Evolutionary conservation across 345 rosid genomes (phyloP), one percentile per base, ranked within the genome.

Genomic region (Triadica sebifera): DNA sequence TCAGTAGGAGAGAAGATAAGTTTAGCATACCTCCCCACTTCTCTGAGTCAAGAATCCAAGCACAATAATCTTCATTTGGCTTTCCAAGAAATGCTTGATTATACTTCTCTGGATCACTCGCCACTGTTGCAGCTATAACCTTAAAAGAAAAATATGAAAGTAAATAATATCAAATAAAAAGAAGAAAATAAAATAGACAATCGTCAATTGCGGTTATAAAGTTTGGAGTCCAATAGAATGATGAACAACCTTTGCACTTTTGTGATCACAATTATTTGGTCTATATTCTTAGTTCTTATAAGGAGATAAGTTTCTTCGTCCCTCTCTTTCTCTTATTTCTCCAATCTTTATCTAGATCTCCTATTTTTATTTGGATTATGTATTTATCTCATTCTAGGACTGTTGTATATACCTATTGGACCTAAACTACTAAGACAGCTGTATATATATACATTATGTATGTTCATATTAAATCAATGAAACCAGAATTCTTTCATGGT

Each of bases 121-220:
- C 89, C 80, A 96, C 97, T 37, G 94, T 81, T 67, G 96, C 89
- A 64, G 95, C 99, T 81, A 95, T 95, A 52, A 96, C 97, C 98
- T 95, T 78, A 50, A 77, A 75, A 69, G 17, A 52, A 80, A 58
- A 59, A 69, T 39, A 43, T 76, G 20, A 67, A 65, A 57, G 52
- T 41, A 53, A 51, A 69, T 45, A 55, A 60, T 7, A 69, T 64
- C 71, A 72, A 24, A 55, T 45, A 41, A 24, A 49, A 65, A 6
- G 11, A 10, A 53, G 15, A 63, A 70, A 34, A 55, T n/a, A n/a
- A 12, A 69, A 38, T n/a, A 22, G 12, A 69, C 24, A 50, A 29
- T 20, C 6, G 15, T 51, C 16, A 49, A 49, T 72, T 38, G 3
- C 19, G 29, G n/a, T 51, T 67, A 24, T 67, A 22, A 5, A n/a